Conservation (phyloP, 352 stramenopile genomes). For the Globisporangium radiosum region DNA sequence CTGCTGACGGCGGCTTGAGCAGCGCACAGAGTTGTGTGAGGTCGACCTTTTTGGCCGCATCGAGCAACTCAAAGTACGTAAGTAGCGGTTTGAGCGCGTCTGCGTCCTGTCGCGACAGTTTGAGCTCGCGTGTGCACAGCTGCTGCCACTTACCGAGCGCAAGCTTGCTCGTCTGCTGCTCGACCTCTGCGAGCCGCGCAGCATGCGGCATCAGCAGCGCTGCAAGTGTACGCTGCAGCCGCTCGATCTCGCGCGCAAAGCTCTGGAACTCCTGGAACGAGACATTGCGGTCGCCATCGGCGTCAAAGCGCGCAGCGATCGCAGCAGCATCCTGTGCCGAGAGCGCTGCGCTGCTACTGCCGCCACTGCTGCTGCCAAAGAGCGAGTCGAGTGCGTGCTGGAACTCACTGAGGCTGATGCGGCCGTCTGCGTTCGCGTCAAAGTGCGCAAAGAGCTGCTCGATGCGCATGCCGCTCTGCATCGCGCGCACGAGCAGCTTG, state of each 20-base stretch:
- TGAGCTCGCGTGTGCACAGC: slow-evolving; percentile 27
- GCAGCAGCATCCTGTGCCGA: slow-evolving; percentile 26
- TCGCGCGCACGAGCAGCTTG: slow-evolving; percentile 50
- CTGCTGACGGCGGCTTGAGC: background rate
- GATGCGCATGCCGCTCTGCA: slow-evolving; percentile 34
- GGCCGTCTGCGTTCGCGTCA: slow-evolving; percentile 52
- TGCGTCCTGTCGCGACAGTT: slow-evolving; percentile 18
- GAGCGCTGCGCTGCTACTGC: slow-evolving; percentile 19
- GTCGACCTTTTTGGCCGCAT: slow-evolving; percentile 18
- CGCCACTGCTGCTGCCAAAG: slow-evolving; percentile 15
- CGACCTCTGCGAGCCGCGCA: slow-evolving; percentile 9
- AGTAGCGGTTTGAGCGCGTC: slow-evolving; percentile 17
- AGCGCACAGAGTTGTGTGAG: slow-evolving; percentile 9
- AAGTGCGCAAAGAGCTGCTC: slow-evolving; percentile 76
- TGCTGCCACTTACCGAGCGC: slow-evolving; percentile 21
- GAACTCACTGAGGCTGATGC: slow-evolving; percentile 53
- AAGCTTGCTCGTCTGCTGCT: slow-evolving; percentile 5
- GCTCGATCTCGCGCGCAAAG: slow-evolving; percentile 41
- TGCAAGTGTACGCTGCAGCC: slow-evolving; percentile 21
- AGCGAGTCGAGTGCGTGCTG: slow-evolving; percentile 42
- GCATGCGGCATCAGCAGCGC: slow-evolving; percentile 22
- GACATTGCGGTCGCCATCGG: slow-evolving; percentile 43
- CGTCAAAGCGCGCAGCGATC: slow-evolving; percentile 46
- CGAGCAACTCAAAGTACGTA: slow-evolving; percentile 21
- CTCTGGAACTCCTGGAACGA: slow-evolving; percentile 51